phyloP scores from a whole-genome alignment of 306 rosid genomes.

The Citrullus colocynthis region DNA sequence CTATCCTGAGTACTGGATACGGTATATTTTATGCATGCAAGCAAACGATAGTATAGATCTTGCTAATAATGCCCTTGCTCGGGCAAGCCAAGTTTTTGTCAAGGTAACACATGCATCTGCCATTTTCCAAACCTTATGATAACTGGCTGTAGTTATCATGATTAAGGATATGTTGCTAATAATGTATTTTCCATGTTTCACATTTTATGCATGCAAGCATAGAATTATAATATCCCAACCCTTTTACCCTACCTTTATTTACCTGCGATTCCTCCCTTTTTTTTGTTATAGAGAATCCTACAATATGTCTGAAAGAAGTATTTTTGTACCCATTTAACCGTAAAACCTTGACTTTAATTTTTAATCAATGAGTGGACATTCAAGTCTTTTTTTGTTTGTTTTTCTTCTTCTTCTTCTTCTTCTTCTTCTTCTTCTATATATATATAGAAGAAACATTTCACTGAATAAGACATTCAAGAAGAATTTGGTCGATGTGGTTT shows the following conservation, averaged over 20 bases:
- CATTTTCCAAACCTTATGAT: neutral
- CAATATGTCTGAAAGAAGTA: neutral
- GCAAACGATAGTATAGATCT: constrained; percentile 64
- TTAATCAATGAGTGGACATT: neutral
- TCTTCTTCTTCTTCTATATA: too few species aligned
- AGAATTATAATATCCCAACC: neutral
- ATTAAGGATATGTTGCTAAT: neutral
- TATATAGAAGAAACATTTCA: too few species aligned
- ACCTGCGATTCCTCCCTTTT: neutral
- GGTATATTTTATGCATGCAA: constrained; percentile 77
- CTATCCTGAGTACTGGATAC: constrained; percentile 93
- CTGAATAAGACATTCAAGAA: too few species aligned
- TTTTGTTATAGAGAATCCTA: neutral
- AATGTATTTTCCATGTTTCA: neutral
- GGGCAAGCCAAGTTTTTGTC: constrained; percentile 94
- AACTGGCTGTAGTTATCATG: neutral
- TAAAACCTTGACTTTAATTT: neutral
- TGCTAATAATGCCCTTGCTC: constrained; percentile 86
- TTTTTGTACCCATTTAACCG: neutral
- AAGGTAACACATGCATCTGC: constrained; percentile 36
- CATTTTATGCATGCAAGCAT: neutral
- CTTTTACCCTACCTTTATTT: neutral
- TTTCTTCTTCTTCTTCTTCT: too few species aligned
- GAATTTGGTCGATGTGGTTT: too few species aligned
- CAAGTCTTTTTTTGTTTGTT: neutral